phyloP scores from a whole-genome alignment of 768 basidiomycete species.

The Rhodotorula babjevae region DNA sequence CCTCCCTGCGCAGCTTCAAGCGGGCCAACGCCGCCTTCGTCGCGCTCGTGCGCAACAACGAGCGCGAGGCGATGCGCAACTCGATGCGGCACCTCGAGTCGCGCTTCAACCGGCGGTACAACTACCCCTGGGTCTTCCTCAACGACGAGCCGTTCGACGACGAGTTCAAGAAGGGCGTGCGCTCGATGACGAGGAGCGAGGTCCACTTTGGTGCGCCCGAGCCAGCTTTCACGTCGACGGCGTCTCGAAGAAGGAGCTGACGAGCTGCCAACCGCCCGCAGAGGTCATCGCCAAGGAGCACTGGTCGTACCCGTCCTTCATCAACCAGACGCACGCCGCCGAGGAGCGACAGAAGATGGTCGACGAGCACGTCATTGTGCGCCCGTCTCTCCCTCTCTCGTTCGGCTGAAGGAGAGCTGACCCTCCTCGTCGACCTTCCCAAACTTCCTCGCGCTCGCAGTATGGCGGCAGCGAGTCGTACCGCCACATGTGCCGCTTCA shows the following conservation, averaged over 20 bases:
- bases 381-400: conserved; percentile 34
- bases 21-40: conserved; percentile 40
- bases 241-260: conserved; percentile 46
- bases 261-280: neutral
- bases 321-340: conserved; percentile 67
- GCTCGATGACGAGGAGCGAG: conserved; percentile 35
- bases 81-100: conserved; percentile 67
- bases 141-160: conserved; percentile 63
- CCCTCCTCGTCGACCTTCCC: neutral
- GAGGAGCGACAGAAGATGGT: conserved; percentile 61
- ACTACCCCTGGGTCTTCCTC: conserved; percentile 51
- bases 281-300: conserved; percentile 56
- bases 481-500: conserved; percentile 46
- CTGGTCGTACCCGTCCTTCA: conserved; percentile 73
- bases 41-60: conserved; percentile 37
- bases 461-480: conserved; percentile 41
- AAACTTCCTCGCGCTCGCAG: neutral
- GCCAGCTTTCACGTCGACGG: conserved; percentile 46
- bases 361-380: conserved; percentile 54
- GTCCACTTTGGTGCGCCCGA: conserved; percentile 50
- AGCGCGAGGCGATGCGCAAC: conserved; percentile 31
- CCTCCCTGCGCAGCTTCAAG: conserved; percentile 19
- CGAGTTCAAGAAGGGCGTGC: conserved; percentile 57
- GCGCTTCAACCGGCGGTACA: conserved; percentile 71
- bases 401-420: neutral